Base-by-base conservation (phyloP, 1,139 yeast species). In the Entelexis paramagnoliae region DNA sequence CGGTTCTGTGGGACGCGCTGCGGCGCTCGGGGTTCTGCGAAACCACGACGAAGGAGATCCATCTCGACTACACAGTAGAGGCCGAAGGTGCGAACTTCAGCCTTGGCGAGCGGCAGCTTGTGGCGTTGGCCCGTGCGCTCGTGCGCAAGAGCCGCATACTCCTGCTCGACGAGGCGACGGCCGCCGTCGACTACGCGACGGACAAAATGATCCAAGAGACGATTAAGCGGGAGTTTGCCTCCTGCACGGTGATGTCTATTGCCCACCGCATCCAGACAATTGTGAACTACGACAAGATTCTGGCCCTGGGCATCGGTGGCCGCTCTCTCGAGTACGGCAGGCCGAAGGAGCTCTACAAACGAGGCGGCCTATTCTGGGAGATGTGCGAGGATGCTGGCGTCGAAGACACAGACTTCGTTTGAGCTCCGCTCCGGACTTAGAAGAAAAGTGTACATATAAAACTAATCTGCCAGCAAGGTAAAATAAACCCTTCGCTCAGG, bases 111-210 rank as follows among this genome's bases (percentile, higher is more conserved):
- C 75, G 85, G 51, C 93, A 84, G 66, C 67, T 84, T 58, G 67
- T 84, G 52, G 83, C 91, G 3, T 74, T 84, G 59, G 86, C 91
- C 0, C 74, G 93, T 59, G 89, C 93, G 0, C 70, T 84, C 57
- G 84, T 83, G 19, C 75, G 85, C 56, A 73, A 76, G 46, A 71
- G 85, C 7, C 77, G 75, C 62, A 78, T 84, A 51, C 68, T 84
- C 58, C 78, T 84, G 55, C 67, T 84, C 56, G 94, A 84, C 64
- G 94, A 84, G 65, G 93, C 94, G 16, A 84, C 94, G 0, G 82
- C 93, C 0, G 79, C 84, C 9, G 89, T 84, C 39, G 94, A 84
- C 64, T 81, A 80, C 61, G 83, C 78, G 58, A 83, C 93, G 0
- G 93, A 84, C 66, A 71, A 76, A 43, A 75, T 75, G 62, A 81